Evolutionary conservation across 2,329 filamentous ascomycete genomes (phyloP), one percentile per base, ranked within the genome.

Genomic region (Apiospora koreana): DNA sequence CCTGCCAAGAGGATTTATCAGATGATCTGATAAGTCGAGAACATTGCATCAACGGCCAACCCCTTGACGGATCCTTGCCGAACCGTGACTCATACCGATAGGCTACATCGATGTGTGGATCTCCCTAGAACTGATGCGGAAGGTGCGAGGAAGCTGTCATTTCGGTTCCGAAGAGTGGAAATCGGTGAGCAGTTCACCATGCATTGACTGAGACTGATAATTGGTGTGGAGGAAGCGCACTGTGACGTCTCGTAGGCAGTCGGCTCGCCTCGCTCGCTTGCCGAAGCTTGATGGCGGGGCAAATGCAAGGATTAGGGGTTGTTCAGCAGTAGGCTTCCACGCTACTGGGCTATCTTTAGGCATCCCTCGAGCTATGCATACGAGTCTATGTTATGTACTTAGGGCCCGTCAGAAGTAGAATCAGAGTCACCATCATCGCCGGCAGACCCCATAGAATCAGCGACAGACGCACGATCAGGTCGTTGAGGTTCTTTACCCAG

Each of bases 1-100:
- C 9, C 12, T 50, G 65, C 65, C 69, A 68, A 67, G 65, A 6
- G 35, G n/a, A 64, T n/a, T 70, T 70, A 70, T 70, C 69, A 42
- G 69, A 70, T 70, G 48, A 31, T 67, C 42, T 45, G 69, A 70
- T 68, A 68, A 70, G 64, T 35, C 28, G 50, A 5, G 28, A 25
- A 35, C 1, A 9, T 54, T 25, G 23, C 14, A 18, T 54, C 14
- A 28, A 1, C 46, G 10, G 14, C 45, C 45, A n/a, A 48, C 48
- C 6, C 48, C 14, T 18, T 18, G 25, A 21, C 45, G 21, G 21
- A 10, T 18, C 9, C 46, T 25, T 12, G 46, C 46, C 46, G 46
- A 14, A 25, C 10, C 4, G 50, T 58, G 50, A 58, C 28, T 58
- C 50, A 58, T 21, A 9, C 46, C 16, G 1, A 3, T 7, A 28